Evolutionary conservation across 2,329 filamentous ascomycete species (phyloP), one percentile per base, ranked within the genome.

Genomic region (Chaetomium olivaceum): DNA sequence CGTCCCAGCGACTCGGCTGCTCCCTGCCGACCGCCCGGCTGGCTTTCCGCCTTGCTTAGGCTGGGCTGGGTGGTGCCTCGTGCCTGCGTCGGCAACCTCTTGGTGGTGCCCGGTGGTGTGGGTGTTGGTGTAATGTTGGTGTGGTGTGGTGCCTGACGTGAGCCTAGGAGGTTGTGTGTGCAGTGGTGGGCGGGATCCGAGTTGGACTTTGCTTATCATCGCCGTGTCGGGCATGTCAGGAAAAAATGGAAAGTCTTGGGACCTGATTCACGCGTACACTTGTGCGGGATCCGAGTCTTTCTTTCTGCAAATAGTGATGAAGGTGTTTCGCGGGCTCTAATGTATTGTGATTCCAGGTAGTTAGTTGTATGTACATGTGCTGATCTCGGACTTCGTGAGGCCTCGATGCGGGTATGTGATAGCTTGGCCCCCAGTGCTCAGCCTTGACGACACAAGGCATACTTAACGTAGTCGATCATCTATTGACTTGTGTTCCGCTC

Each of bases 21-120:
- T 36, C 11, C 54, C 16, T 29, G 16, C 21, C 21, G 19, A 9
- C 29, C 31, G 31, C 2, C 31, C 31, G n/a, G 3, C 19, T 36
- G 6, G 3, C 27, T n/a, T n/a, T 19, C 54, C 54, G 33, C 54
- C 29, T 56, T 36, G 29, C 36, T 16, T 56, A n/a, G 19, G 19
- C 54, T 19, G 36, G 5, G 1, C n/a, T 12, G 33, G 9, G 1
- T 33, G 21, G 4, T 8, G 43, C 43, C 19, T 11, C n/a, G 43
- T 23, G 14, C 39, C 39, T 6, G 56, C 14, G 19, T 39, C 23
- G 36, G 36, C 19, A 46, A 29, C 16, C 21, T 27, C 23, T 14
- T 27, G 23, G 36, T 29, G 56, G 56, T 58, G 56, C 56, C 56
- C 56, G 56, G 39, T 58, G 25, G 14, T 39, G 33, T 29, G 31